These are phyloP conservation scores for Botrytis byssoidea DNA, from an alignment of 2,329 filamentous ascomycete species.

Conservation along the genomic window DNA sequence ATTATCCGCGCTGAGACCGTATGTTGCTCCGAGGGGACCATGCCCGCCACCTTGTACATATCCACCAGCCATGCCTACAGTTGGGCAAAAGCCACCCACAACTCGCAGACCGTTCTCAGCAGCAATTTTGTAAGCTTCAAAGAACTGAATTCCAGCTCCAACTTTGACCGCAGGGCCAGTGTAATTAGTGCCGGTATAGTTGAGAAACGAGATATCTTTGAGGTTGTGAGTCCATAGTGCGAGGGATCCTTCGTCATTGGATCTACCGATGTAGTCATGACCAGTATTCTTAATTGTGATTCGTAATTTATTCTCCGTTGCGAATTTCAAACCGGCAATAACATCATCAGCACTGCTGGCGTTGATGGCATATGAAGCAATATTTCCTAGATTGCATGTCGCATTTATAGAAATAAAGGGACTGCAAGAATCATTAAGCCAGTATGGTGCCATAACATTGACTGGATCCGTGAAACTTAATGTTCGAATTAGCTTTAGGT, in stretches of 20 bases:
- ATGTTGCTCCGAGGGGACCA: not conserved
- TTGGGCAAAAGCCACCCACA: not conserved
- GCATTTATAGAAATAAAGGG: not conserved
- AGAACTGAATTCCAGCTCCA: constrained; percentile 5
- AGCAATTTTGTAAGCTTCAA: not conserved
- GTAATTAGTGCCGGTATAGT: constrained; percentile 3
- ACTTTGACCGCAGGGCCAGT: not conserved
- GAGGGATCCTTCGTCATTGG: not conserved
- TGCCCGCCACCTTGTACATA: constrained; percentile 6
- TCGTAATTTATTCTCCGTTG: not conserved
- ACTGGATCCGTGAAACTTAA: not conserved
- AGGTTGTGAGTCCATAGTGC: constrained; percentile 13
- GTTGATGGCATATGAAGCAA: not conserved
- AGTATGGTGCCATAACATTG: not conserved
- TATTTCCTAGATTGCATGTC: not conserved
- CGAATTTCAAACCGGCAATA: not conserved
- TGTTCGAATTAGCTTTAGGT: not conserved
- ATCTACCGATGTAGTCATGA: constrained; percentile 1
- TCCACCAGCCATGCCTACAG: constrained; percentile 4
- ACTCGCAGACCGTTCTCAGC: not conserved
- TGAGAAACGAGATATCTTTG: not conserved
- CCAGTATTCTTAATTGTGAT: constrained; percentile 6
- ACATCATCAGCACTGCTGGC: not conserved
- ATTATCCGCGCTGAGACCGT: constrained; percentile 5
- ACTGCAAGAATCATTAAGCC: not conserved